Conservation (phyloP, 2,329 filamentous ascomycete genomes). For the Trichoderma sp. region DNA sequence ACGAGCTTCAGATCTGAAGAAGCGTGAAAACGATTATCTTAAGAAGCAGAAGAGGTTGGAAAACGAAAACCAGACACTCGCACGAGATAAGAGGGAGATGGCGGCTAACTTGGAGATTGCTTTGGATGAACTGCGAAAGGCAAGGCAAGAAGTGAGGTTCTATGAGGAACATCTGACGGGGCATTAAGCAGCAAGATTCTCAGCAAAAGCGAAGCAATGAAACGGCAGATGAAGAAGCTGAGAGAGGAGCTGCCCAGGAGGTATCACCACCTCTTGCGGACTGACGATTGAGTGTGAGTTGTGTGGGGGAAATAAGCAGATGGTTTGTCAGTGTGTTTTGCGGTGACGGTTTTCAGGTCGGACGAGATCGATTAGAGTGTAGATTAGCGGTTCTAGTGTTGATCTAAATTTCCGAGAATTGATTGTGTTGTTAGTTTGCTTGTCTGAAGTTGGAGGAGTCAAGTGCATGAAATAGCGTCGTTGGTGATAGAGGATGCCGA, state of each 20-base stretch:
- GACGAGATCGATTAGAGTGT: not conserved
- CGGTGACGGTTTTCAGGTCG: not conserved
- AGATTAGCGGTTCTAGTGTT: not conserved
- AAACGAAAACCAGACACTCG: conserved; percentile 23
- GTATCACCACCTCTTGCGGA: conserved; percentile 8
- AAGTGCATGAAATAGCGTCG: not conserved
- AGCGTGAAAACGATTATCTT: conserved; percentile 26
- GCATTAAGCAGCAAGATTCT: conserved; percentile 15
- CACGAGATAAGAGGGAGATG: conserved; percentile 27
- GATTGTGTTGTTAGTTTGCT: not conserved
- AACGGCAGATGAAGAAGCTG: conserved; percentile 24
- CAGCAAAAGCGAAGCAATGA: conserved; percentile 13
- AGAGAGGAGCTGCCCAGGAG: conserved; percentile 18
- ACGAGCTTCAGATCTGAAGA: conserved; percentile 35
- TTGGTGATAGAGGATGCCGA: not conserved
- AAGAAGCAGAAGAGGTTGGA: conserved; percentile 25
- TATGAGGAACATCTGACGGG: conserved; percentile 23
- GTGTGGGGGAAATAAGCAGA: not conserved
- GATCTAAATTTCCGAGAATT: not conserved
- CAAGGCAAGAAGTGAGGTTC: conserved; percentile 23
- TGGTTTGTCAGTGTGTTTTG: not conserved
- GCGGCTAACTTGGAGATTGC: conserved; percentile 24
- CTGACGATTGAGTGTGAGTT: not conserved
- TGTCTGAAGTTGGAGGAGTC: not conserved
- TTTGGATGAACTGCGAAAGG: conserved; percentile 25